Evolutionary conservation across 1,139 yeast species (phyloP), one percentile per base, ranked within the genome.

Genomic region (Yamadazyma atlantica): DNA sequence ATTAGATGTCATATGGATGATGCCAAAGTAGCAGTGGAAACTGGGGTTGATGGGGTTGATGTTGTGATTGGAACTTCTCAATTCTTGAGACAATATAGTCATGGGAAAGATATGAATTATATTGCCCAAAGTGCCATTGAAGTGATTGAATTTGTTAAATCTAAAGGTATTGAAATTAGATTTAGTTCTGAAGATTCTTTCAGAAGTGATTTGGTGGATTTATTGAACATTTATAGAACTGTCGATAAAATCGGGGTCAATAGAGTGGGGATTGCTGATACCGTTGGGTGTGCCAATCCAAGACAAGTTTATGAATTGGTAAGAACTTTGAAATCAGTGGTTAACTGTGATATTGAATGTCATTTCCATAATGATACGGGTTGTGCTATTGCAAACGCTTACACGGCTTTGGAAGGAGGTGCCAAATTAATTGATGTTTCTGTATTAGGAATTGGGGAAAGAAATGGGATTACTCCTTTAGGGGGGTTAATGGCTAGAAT

Each of bases 361-460:
- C 82, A 76, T 55, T 76, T 76, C 71, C 82, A 76, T 56, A 75
- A 76, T 54, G 82, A 76, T 55, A 76, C 82, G 22, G 82, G 82
- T 19, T 76, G 82, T 60, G 80, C 82, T 35, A 74, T 76, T 55
- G 81, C 82, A 33, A 76, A 76, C 50, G 82, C 82, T 16, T 76
- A 76, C 58, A 73, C 81, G 24, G 82, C 82, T 2, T 64, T 76
- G 48, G 81, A 76, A 57, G 82, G 78, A n/a, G 82, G 82, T 44
- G 81, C 81, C 40, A 72, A 70, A 54, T 69, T 67, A 51, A 74
- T 76, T 37, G 82, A 76, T 53, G 78, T 76, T 6, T 73, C 78
- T 22, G 80, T 76, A 24, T 66, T 76, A 55, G 82, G 82, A 38
- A 76, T 76, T 42, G 82, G 82, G 50, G 82, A 76, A 61, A 69